A percentile compares a stretch with the other conserved stretches of the same genome.
These are phyloP conservation scores for Rhizoctonia solani DNA, from an alignment of 1,284 basidiomycete species.

Conservation along the genomic window DNA sequence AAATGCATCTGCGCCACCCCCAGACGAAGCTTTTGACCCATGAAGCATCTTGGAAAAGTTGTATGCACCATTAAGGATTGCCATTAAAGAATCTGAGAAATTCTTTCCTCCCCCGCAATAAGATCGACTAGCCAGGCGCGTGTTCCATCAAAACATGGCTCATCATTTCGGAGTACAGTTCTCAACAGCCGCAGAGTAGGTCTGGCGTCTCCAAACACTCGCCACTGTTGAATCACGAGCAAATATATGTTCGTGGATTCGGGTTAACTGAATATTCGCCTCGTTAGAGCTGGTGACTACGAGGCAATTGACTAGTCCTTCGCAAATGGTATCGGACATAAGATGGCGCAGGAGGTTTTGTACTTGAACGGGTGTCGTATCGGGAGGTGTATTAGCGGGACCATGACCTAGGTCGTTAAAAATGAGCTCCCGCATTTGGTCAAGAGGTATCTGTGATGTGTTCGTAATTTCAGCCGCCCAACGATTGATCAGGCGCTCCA, in stretches of 20 bases:
- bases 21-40: slow-evolving; percentile 61
- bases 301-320: slow-evolving; percentile 77
- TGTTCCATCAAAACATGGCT: slow-evolving; percentile 66
- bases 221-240: slow-evolving; percentile 78
- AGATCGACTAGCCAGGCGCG: slow-evolving; percentile 60
- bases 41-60: slow-evolving; percentile 81
- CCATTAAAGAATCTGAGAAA: slow-evolving; percentile 45
- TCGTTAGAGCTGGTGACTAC: slow-evolving; percentile 76
- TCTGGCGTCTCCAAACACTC: slow-evolving; percentile 81
- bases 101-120: slow-evolving; percentile 40
- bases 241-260: slow-evolving; percentile 83
- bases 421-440: slow-evolving; percentile 60
- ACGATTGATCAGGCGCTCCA: slow-evolving; percentile 77
- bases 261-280: slow-evolving; percentile 75
- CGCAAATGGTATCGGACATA: slow-evolving; percentile 72
- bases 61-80: slow-evolving; percentile 69
- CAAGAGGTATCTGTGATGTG: slow-evolving; percentile 57
- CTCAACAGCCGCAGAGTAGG: slow-evolving; percentile 79
- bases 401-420: slow-evolving; percentile 61
- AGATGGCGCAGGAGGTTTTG: slow-evolving; percentile 77
- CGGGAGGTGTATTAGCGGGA: slow-evolving; percentile 45
- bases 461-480: slow-evolving; percentile 77
- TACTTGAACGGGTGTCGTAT: slow-evolving; percentile 63
- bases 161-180: slow-evolving; percentile 69
- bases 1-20: slow-evolving; percentile 63